Percentiles rank a stretch among this genome's conserved stretches.
phyloP scores from a whole-genome alignment of 352 stramenopile species.

The Phytophthora vignae region DNA sequence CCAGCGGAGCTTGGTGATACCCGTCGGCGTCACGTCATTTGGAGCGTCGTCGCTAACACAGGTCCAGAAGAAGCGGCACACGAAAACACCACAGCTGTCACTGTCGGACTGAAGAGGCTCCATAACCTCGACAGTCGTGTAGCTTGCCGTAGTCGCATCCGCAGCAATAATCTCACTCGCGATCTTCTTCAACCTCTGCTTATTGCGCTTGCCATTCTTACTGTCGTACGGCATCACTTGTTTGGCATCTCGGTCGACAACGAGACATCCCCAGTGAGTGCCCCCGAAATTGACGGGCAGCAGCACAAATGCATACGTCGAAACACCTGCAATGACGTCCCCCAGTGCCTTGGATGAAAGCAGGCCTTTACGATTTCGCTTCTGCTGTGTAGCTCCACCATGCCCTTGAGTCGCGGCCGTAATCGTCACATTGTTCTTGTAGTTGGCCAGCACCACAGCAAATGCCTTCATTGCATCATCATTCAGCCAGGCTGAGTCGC shows the following conservation, averaged over 20 bases:
- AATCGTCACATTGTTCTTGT: background rate
- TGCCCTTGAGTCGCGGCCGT: background rate
- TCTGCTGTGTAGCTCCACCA: background rate
- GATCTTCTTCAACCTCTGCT: background rate
- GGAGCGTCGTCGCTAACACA: conserved; percentile 3
- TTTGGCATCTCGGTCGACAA: conserved; percentile 2
- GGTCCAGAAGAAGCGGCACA: conserved; percentile 13
- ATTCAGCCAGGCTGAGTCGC: background rate
- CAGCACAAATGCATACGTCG: background rate
- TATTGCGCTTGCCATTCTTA: conserved; percentile 8
- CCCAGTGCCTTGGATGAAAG: background rate
- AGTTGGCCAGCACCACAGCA: background rate
- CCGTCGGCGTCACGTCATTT: background rate
- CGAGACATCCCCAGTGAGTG: background rate
- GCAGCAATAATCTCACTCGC: background rate
- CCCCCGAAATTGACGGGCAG: too few species aligned
- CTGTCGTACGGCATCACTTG: conserved; percentile 17
- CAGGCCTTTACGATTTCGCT: background rate
- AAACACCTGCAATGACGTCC: background rate
- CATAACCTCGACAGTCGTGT: too few species aligned
- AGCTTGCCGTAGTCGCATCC: background rate
- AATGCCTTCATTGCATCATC: conserved; percentile 3
- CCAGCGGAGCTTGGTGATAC: conserved; percentile 5
- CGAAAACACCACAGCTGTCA: conserved; percentile 17
- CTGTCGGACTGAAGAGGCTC: conserved; percentile 20